Conservation (phyloP, 176 grass and related monocot species). For the Rhynchospora pubera region DNA sequence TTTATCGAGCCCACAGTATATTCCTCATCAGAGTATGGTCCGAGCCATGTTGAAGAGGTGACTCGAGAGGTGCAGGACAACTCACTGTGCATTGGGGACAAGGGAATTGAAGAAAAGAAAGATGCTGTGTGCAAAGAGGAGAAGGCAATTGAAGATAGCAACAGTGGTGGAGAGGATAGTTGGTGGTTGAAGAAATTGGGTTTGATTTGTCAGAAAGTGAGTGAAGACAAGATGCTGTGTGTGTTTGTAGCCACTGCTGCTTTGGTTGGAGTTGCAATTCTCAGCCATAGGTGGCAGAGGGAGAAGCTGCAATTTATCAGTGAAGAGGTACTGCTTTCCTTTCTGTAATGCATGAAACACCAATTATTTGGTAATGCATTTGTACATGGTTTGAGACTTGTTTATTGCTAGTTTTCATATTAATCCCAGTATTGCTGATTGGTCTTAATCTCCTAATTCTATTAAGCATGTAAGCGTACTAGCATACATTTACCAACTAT, state of each 20-base stretch:
- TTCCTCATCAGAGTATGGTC: background rate
- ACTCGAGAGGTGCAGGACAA: background rate
- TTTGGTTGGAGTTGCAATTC: conserved; percentile 56
- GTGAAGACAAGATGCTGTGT: conserved; percentile 55
- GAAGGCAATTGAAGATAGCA: background rate
- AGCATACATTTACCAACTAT: background rate
- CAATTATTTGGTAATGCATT: background rate
- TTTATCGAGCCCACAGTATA: conserved; percentile 13
- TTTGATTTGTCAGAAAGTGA: conserved; percentile 51
- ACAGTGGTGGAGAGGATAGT: background rate
- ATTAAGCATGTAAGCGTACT: background rate
- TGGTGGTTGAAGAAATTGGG: conserved; percentile 57
- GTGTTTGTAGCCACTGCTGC: conserved; percentile 45
- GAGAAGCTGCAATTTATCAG: conserved; percentile 39
- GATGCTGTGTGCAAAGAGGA: background rate
- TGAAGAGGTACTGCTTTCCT: conserved; percentile 43
- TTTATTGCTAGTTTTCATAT: background rate
- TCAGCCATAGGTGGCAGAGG: conserved; percentile 49
- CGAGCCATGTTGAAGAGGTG: background rate
- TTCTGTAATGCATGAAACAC: conserved; percentile 10
- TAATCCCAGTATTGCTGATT: background rate
- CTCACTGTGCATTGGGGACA: background rate
- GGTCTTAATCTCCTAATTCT: background rate
- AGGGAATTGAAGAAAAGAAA: background rate
- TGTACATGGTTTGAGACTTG: background rate